These are phyloP conservation scores for Amanita fuliginea DNA, from an alignment of 768 basidiomycete genomes.

Conservation along the genomic window DNA sequence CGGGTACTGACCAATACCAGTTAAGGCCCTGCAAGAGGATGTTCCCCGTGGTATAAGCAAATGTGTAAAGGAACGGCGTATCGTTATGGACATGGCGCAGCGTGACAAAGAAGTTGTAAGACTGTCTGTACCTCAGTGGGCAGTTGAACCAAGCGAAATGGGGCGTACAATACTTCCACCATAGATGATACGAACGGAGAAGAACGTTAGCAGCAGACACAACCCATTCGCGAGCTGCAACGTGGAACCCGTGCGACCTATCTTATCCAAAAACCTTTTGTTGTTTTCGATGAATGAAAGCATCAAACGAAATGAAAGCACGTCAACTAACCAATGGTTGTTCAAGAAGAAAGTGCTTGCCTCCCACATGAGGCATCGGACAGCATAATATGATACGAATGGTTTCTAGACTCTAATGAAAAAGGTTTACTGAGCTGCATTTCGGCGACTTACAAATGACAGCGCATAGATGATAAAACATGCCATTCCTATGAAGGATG, in stretches of 20 bases:
- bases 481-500: constrained; percentile 31
- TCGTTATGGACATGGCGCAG: constrained; percentile 42
- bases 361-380: constrained; percentile 79
- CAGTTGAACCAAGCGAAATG: background rate
- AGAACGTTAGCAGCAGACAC: constrained; percentile 56
- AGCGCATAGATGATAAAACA: constrained; percentile 59
- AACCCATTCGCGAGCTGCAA: constrained; percentile 67
- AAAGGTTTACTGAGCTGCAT: constrained; percentile 4
- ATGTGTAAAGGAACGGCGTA: constrained; percentile 38
- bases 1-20: constrained; percentile 55
- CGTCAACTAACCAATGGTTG: constrained; percentile 59
- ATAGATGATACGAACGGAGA: constrained; percentile 58
- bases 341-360: constrained; percentile 81
- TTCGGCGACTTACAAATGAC: constrained; percentile 47
- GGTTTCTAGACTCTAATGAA: constrained; percentile 34
- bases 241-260: constrained; percentile 53
- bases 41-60: constrained; percentile 49
- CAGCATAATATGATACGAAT: constrained; percentile 70
- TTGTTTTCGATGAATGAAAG: background rate
- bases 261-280: constrained; percentile 68
- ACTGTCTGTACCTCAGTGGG: constrained; percentile 26
- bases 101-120: constrained; percentile 53
- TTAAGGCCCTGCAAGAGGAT: constrained; percentile 62
- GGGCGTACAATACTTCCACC: constrained; percentile 42
- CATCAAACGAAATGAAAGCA: background rate